These are phyloP conservation scores for Aspergillus glaucus DNA, from an alignment of 2,329 filamentous ascomycete species.

Conservation along the genomic window DNA sequence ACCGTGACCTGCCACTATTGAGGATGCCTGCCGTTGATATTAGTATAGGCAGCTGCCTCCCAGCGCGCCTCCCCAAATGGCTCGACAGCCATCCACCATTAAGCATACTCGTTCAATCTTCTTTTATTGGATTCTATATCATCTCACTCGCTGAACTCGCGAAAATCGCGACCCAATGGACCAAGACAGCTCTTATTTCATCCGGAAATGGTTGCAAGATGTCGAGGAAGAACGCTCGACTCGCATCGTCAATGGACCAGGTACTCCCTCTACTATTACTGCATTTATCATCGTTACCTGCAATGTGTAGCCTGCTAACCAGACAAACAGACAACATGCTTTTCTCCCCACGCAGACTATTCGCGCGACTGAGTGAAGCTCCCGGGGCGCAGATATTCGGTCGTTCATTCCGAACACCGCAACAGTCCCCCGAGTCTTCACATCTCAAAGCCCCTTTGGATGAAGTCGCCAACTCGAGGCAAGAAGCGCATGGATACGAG, in stretches of 20 bases:
- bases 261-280: background rate
- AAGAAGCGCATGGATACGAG: conserved; percentile 33
- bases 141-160: background rate
- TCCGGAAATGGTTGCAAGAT: background rate
- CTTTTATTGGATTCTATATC: background rate
- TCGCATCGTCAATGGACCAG: too few species aligned
- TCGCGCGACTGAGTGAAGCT: background rate
- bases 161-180: background rate
- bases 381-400: too few species aligned
- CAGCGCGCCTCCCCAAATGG: too few species aligned
- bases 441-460: background rate
- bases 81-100: too few species aligned
- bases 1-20: too few species aligned
- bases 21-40: too few species aligned
- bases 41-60: too few species aligned
- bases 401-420: too few species aligned
- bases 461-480: background rate
- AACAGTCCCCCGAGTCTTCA: too few species aligned
- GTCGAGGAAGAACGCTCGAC: background rate
- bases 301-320: background rate
- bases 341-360: background rate
- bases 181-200: background rate
- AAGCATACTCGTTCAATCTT: background rate
- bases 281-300: too few species aligned
- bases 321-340: background rate